Percentiles rank a stretch among this genome's conserved stretches.
phyloP scores from a whole-genome alignment of 495 filamentous ascomycete genomes.

The Aspergillus homomorphus region DNA sequence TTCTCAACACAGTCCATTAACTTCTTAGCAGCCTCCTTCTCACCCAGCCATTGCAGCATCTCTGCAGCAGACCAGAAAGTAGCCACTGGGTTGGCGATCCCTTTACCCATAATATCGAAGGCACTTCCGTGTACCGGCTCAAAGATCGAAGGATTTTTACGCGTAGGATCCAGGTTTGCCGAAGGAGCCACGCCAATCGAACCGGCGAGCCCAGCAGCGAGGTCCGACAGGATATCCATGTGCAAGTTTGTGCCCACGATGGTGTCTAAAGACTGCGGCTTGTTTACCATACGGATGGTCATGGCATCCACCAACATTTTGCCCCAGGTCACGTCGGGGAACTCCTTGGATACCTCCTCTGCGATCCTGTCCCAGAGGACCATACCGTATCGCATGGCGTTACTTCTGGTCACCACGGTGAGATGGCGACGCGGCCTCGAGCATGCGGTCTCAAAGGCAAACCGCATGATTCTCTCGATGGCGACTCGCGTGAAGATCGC shows the following conservation, averaged over 20 bases:
- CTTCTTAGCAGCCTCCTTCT: slow-evolving; percentile 52
- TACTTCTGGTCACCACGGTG: slow-evolving; percentile 59
- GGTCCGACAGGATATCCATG: slow-evolving; percentile 54
- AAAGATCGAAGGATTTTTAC: slow-evolving; percentile 60
- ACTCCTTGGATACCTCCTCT: slow-evolving; percentile 41
- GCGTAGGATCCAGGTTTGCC: slow-evolving; percentile 60
- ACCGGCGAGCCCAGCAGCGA: slow-evolving; percentile 54
- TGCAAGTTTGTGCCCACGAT: slow-evolving; percentile 58
- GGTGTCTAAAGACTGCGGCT: slow-evolving; percentile 52
- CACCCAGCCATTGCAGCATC: slow-evolving; percentile 65
- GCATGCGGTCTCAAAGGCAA: slow-evolving; percentile 52
- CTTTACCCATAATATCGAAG: slow-evolving; percentile 69
- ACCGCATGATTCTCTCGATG: slow-evolving; percentile 54
- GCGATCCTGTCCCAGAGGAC: slow-evolving; percentile 57
- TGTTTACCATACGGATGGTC: slow-evolving; percentile 53
- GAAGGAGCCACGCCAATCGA: slow-evolving; percentile 57
- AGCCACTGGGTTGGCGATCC: slow-evolving; percentile 67
- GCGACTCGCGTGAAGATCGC: slow-evolving; percentile 54
- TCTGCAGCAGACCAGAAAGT: slow-evolving; percentile 68
- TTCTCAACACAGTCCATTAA: slow-evolving; percentile 60
- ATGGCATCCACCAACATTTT: slow-evolving; percentile 61
- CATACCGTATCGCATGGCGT: slow-evolving; percentile 56
- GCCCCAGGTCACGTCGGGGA: slow-evolving; percentile 51
- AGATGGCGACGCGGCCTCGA: slow-evolving; percentile 45
- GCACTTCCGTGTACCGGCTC: slow-evolving; percentile 66